Evolutionary conservation across 495 filamentous ascomycete species (phyloP).

Genomic region (Tirmania nivea): DNA sequence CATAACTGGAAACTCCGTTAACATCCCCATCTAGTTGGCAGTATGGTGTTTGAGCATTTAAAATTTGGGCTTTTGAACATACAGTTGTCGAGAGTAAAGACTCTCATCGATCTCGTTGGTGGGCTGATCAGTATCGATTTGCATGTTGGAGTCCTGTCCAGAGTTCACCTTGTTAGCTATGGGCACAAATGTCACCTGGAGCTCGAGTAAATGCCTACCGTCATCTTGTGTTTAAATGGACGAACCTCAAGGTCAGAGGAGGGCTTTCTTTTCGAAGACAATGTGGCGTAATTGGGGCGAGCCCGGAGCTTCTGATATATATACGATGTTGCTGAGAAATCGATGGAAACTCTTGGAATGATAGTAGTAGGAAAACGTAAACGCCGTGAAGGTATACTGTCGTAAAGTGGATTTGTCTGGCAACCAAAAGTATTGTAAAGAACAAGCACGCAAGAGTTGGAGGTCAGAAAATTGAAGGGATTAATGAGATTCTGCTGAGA

Average conservation of each 20-base stretch:
- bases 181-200: background rate
- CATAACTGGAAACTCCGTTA: conserved; percentile 36
- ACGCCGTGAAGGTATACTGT: too few relatives aligned
- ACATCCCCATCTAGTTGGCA: background rate
- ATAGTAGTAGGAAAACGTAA: too few relatives aligned
- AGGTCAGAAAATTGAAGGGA: too few relatives aligned
- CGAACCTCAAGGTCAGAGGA: conserved; percentile 16
- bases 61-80: conserved; percentile 12
- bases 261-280: conserved; percentile 20
- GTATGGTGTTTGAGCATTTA: background rate
- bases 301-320: too few relatives aligned
- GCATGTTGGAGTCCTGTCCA: conserved; percentile 17
- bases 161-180: background rate
- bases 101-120: conserved; percentile 75
- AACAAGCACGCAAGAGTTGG: too few relatives aligned
- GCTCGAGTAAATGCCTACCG: conserved; percentile 7
- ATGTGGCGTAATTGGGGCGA: conserved; percentile 7
- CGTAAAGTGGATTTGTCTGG: too few relatives aligned
- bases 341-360: too few relatives aligned
- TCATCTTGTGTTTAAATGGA: conserved; percentile 14
- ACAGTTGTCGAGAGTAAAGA: conserved; percentile 91
- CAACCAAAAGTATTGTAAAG: too few relatives aligned
- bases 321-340: too few relatives aligned
- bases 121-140: conserved; percentile 25
- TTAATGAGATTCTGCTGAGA: too few relatives aligned